These are phyloP conservation scores for Hyaloscypha variabilis DNA, from an alignment of 495 filamentous ascomycete species.

Conservation along the genomic window DNA sequence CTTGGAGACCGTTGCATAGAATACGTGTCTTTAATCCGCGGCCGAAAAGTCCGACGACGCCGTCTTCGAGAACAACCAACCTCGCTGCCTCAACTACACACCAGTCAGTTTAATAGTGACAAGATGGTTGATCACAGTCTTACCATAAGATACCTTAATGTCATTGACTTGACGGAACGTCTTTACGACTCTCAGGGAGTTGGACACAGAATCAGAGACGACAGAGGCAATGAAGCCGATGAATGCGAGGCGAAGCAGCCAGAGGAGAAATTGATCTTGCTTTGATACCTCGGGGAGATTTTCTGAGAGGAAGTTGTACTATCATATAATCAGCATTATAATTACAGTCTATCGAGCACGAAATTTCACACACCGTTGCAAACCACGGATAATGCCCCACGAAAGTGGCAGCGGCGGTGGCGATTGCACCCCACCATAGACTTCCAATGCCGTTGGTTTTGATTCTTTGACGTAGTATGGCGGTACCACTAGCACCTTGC, in stretches of 20 bases:
- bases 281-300: constrained; percentile 31
- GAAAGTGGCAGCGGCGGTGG: constrained; percentile 38
- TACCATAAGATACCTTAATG: constrained; percentile 36
- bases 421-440: constrained; percentile 40
- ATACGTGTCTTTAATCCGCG: constrained; percentile 38
- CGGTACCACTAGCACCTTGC: constrained; percentile 33
- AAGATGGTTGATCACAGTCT: constrained; percentile 17
- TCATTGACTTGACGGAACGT: constrained; percentile 41
- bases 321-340: not conserved
- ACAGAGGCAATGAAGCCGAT: constrained; percentile 38
- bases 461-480: constrained; percentile 37
- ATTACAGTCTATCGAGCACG: not conserved
- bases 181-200: constrained; percentile 38
- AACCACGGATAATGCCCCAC: constrained; percentile 41
- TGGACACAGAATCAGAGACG: constrained; percentile 37
- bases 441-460: constrained; percentile 36
- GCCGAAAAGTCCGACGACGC: constrained; percentile 34
- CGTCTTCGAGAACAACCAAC: constrained; percentile 34
- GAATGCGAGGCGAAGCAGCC: constrained; percentile 37
- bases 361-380: constrained; percentile 29
- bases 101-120: constrained; percentile 5
- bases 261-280: constrained; percentile 25
- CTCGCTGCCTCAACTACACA: constrained; percentile 34
- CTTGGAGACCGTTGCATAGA: constrained; percentile 40
- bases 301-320: constrained; percentile 35